Base-by-base conservation (phyloP, 108 stramenopile genomes). In the Pseudonitzschia delicatissima region DNA sequence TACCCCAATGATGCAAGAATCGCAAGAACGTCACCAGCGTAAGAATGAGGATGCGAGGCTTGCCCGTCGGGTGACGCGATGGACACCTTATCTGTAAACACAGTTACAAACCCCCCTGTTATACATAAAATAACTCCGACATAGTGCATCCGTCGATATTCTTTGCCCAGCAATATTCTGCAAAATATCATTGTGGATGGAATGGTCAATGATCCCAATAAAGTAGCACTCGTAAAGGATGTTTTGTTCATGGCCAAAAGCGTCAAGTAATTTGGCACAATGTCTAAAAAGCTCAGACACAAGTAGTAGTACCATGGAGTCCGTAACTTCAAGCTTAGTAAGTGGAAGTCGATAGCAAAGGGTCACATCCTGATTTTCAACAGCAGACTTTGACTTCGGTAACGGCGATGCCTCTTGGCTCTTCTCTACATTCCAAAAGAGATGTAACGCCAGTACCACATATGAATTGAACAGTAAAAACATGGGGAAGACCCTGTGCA, bases 171-270 rank as follows among this genome's bases (percentile, higher is more conserved):
- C 9, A 91, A 53, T 3, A 85, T 12, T 25, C 51, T 66, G 17
- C 82, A 86, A 39, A 93, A 80, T 5, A 94, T 26, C 97, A 98
- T 96, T 13, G 80, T 79, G 39, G 82, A 79, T 12, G 97, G 97
- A 31, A 94, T 92, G 11, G 92, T 77, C 63, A 96, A 74, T 42
- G 91, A 85, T 48, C 90, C 87, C 4, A 98, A 69, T 53, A 98
- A 67, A 21, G 85, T 84, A 13, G 88, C 74, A 65, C 82, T 86
- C 21, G 94, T 90, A 57, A 98, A 68, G 9, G 86, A 81, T 34
- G 97, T 96, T 66, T 84, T 88, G 12, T 81, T 64, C 62, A 88
- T 90, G 5, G 91, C 80, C 1, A 80, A 42, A 0, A 93, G 70
- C 5, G 76, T 75, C 29, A 92, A 53, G 42, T 73, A 92, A 49